phyloP scores from a whole-genome alignment of 371 early-diverging fungal genomes.

The Mucor sp. region DNA sequence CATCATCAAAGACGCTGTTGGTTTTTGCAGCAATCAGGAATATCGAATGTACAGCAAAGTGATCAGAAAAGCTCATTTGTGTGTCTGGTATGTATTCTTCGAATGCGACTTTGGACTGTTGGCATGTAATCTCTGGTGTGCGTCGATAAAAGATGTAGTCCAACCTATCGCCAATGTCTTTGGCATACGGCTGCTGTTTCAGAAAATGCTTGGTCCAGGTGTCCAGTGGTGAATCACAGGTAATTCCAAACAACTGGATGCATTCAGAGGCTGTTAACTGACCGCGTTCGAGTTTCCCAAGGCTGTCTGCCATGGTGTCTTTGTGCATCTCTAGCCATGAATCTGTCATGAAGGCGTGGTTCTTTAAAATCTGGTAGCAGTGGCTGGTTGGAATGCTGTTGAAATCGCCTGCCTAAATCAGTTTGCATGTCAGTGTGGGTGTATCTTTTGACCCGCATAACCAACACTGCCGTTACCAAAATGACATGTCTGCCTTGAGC shows the following conservation, averaged over 20 bases:
- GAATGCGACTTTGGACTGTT: conserved; percentile 42
- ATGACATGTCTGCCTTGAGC: conserved; percentile 59
- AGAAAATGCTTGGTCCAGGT: conserved; percentile 47
- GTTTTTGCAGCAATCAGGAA: conserved; percentile 26
- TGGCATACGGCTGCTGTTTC: conserved; percentile 27
- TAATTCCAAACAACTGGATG: conserved; percentile 51
- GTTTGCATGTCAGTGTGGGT: background rate
- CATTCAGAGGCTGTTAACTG: conserved; percentile 20
- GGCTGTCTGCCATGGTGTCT: conserved; percentile 13
- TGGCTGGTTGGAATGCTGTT: conserved; percentile 58
- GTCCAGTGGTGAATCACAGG: conserved; percentile 61
- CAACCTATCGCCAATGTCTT: conserved; percentile 54
- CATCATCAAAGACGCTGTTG: background rate
- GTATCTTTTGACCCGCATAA: background rate
- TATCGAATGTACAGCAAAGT: conserved; percentile 57
- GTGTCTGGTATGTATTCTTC: conserved; percentile 44
- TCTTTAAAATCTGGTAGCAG: conserved; percentile 43
- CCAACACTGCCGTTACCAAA: conserved; percentile 35
- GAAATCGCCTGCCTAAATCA: conserved; percentile 56
- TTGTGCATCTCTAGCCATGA: conserved; percentile 54
- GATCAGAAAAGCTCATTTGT: conserved; percentile 54
- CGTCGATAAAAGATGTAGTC: conserved; percentile 61
- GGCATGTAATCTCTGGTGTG: conserved; percentile 44
- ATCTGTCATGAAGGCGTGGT: conserved; percentile 57
- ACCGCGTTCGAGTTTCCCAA: background rate